Conservation (phyloP, 2,329 filamentous ascomycete genomes). For the Monosporascus sp. region DNA sequence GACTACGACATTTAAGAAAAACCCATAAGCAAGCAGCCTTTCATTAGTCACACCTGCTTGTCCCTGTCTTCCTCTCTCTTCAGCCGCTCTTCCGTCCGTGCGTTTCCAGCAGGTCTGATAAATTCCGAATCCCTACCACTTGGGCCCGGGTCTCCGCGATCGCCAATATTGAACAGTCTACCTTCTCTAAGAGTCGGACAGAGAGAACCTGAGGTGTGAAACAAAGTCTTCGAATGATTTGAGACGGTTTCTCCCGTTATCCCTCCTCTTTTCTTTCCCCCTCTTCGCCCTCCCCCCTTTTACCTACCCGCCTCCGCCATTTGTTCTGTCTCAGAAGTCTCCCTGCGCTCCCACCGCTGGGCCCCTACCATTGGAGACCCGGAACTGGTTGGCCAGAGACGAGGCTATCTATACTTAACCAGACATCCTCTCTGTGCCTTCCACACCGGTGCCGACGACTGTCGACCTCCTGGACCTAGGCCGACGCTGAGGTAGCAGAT, state of each 20-base stretch:
- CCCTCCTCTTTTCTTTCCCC: constrained; percentile 3
- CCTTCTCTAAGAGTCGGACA: constrained; percentile 3
- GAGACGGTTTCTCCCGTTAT: constrained; percentile 12
- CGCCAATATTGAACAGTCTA: not conserved
- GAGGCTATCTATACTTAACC: not conserved
- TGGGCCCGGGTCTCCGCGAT: not conserved
- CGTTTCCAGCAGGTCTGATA: not conserved
- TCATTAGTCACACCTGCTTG: not conserved
- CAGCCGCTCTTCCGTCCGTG: not conserved
- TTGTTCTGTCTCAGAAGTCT: constrained; percentile 10
- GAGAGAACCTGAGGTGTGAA: constrained; percentile 2
- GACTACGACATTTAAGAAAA: not conserved
- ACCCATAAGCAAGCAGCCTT: not conserved
- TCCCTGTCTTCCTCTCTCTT: not conserved
- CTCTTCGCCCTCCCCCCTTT: constrained; percentile 1
- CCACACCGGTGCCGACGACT: too few species aligned
- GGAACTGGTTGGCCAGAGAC: not conserved
- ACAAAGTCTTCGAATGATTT: constrained; percentile 20
- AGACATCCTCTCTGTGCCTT: not conserved
- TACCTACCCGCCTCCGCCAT: constrained; percentile 6
- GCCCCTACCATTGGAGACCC: not conserved
- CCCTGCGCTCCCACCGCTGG: constrained; percentile 9
- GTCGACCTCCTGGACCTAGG: not conserved
- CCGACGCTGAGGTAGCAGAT: constrained; percentile 1
- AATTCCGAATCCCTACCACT: not conserved